Evolutionary conservation across 2,329 filamentous ascomycete species (phyloP), one percentile per base, ranked within the genome.

Genomic region (Orbilia brochopaga): DNA sequence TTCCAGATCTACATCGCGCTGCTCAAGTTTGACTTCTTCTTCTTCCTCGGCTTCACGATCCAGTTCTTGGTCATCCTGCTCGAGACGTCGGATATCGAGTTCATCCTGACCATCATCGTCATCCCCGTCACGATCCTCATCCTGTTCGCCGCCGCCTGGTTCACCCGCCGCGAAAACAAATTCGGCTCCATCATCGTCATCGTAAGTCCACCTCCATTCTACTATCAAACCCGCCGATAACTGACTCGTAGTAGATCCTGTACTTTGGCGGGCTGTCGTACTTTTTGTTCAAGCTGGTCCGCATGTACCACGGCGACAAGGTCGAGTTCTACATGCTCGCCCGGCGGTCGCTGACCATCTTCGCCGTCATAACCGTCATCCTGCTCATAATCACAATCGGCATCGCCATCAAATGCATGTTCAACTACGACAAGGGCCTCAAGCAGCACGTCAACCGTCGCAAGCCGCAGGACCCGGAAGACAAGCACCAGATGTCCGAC

Each of bases 11-110:
- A 97, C 81, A 97, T 99, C 78, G 91, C 94, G 40, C 85, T 99
- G 10, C 85, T 99, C 75, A 99, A 99, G 81, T 99, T 99, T 80
- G 94, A 99, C 81, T 97, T 99, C 81, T 99, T 99, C 87, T 97
- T 99, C 84, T 99, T 99, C 84, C 87, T 99, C 56, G 94, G 93
- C 61, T 99, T 99, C 80, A 97, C 94, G 5, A 91, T 99, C 52
- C 94, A 99, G 79, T 99, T 99, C 80, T 85, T 97, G 60, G 93
- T 99, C 76, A 90, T 97, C 69, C 92, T 99, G 69, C 75, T 76
- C 40, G 67, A 75, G 8, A 88, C 86, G 50, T 85, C 83, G 70
- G 85, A 88, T 73, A 83, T 87, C 76, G 94, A 99, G 79, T 91
- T 94, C 76, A 89, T 85, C 61, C 83, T 97, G 58, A 99, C 95